Conservation (phyloP, 306 rosid genomes). For the Benincasa hispida region DNA sequence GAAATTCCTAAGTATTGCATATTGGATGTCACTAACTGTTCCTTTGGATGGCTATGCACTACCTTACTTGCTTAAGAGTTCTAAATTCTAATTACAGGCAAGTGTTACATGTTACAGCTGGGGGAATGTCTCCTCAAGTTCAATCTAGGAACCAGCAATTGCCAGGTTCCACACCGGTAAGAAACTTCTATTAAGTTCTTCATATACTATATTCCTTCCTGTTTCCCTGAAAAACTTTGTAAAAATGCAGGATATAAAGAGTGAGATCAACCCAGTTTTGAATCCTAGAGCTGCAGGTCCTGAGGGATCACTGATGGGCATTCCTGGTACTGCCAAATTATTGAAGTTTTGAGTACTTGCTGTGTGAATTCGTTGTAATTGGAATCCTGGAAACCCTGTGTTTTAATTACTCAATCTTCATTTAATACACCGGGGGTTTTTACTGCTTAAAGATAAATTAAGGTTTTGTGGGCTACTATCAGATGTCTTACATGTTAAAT, state of each 20-base stretch:
- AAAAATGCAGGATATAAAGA: slow-evolving; percentile 69
- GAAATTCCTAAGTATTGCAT: neutral
- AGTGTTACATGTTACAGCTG: slow-evolving; percentile 76
- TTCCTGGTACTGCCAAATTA: slow-evolving; percentile 55
- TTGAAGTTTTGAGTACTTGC: neutral
- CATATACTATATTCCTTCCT: slow-evolving; percentile 5
- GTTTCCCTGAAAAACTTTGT: slow-evolving; percentile 12
- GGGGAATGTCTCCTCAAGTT: slow-evolving; percentile 89
- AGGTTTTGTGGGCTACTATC: neutral
- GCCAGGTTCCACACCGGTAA: slow-evolving; percentile 79
- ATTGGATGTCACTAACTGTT: neutral
- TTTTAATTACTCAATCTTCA: neutral
- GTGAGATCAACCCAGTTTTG: slow-evolving; percentile 75
- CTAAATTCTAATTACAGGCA: slow-evolving; percentile 52
- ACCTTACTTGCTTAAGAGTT: neutral
- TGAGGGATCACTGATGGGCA: slow-evolving; percentile 78
- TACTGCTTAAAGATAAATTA: neutral
- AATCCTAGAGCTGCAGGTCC: slow-evolving; percentile 88
- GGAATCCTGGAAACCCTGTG: neutral
- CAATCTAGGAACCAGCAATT: slow-evolving; percentile 84
- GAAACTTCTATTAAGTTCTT: slow-evolving; percentile 10
- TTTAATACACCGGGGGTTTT: neutral
- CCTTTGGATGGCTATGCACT: neutral
- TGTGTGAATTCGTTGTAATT: neutral
- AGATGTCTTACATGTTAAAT: neutral